These are phyloP conservation scores for Epichloe sp. DNA, from an alignment of 2,329 filamentous ascomycete genomes.

Conservation along the genomic window DNA sequence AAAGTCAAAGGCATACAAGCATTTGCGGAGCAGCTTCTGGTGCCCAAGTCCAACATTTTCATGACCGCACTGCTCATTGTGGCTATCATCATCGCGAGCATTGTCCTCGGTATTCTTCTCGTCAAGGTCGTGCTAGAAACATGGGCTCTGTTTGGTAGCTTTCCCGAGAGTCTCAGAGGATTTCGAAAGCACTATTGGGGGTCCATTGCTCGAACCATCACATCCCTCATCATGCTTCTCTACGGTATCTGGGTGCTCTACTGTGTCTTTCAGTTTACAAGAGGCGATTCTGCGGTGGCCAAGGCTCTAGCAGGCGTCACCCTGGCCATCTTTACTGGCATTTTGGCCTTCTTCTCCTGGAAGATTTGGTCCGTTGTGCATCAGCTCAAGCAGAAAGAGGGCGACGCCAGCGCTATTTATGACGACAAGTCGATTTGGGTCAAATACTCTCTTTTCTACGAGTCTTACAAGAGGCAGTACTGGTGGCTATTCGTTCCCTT, in stretches of 20 bases:
- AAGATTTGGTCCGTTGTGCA: slow-evolving; percentile 69
- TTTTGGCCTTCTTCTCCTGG: slow-evolving; percentile 73
- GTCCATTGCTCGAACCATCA: slow-evolving; percentile 76
- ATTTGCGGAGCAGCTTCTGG: slow-evolving; percentile 70
- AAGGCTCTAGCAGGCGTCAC: slow-evolving; percentile 74
- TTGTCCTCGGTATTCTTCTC: slow-evolving; percentile 75
- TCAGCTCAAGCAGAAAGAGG: slow-evolving; percentile 61
- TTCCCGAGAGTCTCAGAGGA: slow-evolving; percentile 63
- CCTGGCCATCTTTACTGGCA: slow-evolving; percentile 62
- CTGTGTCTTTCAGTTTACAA: slow-evolving; percentile 89
- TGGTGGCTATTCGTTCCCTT: slow-evolving; percentile 94
- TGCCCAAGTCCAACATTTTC: slow-evolving; percentile 84
- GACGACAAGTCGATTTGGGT: slow-evolving; percentile 84
- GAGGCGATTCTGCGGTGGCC: slow-evolving; percentile 88
- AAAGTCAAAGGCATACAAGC: slow-evolving; percentile 65
- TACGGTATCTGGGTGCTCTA: slow-evolving; percentile 95
- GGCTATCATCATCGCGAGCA: slow-evolving; percentile 70
- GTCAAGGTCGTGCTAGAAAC: slow-evolving; percentile 84
- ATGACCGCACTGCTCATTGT: slow-evolving; percentile 90
- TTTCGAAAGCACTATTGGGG: slow-evolving; percentile 98
- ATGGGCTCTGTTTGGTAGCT: slow-evolving; percentile 81
- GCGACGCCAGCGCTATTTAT: slow-evolving; percentile 61
- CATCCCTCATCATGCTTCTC: slow-evolving; percentile 75
- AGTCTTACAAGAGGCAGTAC: slow-evolving; percentile 83
- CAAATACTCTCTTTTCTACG: slow-evolving; percentile 96